Base-by-base conservation (phyloP, 2,329 filamentous ascomycete species). In the Aciculosporium take region DNA sequence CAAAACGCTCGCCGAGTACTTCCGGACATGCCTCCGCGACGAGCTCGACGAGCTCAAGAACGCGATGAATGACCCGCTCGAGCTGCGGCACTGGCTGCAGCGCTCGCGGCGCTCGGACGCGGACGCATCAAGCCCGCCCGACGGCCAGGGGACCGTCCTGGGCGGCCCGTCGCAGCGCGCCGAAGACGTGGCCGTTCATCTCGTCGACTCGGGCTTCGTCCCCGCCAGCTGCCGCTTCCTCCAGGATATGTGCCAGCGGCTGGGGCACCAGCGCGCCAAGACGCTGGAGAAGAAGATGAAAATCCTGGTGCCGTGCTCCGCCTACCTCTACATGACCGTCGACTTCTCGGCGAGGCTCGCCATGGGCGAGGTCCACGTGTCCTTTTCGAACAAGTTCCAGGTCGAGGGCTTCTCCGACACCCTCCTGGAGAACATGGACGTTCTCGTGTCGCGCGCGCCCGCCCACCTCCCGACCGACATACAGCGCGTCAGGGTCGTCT, bases 391-490 rank as follows among this genome's bases (percentile, higher is more conserved):
- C n/a, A 68, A 69, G n/a, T 81, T 84, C 45, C 64, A 73, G 1
- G 57, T 61, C 0, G 71, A 71, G 1, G 68, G 68, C 0, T 69
- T 73, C 28, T 68, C 63, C 0, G 74, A 72, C 31, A 70, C 68
- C 0, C 53, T 70, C 5, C 55, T 85, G 1, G 63, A 77, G 29
- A 67, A 67, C 0, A 63, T 68, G 13, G 72, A 85, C 12, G 60
- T 84, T 0, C 63, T 89, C 0, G 77, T 88, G 1, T 76, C 77
- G 0, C 69, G 84, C 17, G 74, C 77, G 1, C 84, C 84, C 0
- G 77, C 81, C 0, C 74, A 85, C 51, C 74, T 79, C 18, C 65
- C 68, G 0, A 84, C 77, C 23, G 84, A 91, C 46, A 76, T 89
- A 0, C 84, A 88, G 51, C 80, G 71, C 42, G 79, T 81, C 7